phyloP scores from a whole-genome alignment of 371 early-diverging fungal species.

The Catenaria anguillulae region DNA sequence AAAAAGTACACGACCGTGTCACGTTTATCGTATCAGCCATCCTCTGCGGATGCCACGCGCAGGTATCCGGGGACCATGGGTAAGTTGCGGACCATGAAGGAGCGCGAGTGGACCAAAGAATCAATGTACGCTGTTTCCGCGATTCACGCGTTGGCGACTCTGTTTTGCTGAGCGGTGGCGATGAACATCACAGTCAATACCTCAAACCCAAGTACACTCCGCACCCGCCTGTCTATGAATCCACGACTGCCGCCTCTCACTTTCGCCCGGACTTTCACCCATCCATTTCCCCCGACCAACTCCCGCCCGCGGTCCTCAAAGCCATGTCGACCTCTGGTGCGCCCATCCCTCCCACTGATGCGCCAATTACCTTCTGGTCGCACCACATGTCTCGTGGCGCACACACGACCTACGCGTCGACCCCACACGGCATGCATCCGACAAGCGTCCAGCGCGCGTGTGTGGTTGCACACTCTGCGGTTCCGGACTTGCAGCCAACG shows the following conservation, averaged over 20 bases:
- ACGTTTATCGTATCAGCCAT: slow-evolving; percentile 4
- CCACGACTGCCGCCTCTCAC: background rate
- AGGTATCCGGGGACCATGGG: background rate
- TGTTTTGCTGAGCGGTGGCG: background rate
- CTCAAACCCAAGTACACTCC: background rate
- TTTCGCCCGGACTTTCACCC: background rate
- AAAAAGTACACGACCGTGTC: slow-evolving; percentile 5
- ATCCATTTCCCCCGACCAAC: background rate
- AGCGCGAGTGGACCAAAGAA: slow-evolving; percentile 5
- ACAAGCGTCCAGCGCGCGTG: background rate
- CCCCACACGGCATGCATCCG: slow-evolving; percentile 2
- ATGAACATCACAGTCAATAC: too few species aligned
- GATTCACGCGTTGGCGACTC: background rate
- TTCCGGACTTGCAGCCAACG: background rate
- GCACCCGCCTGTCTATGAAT: slow-evolving; percentile 5
- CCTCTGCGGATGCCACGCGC: background rate
- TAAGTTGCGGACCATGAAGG: slow-evolving; percentile 4
- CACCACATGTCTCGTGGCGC: slow-evolving; percentile 4
- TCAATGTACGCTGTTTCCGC: background rate
- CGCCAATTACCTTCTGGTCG: slow-evolving; percentile 10
- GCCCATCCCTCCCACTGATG: slow-evolving; percentile 3
- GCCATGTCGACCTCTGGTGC: background rate
- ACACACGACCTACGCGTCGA: slow-evolving; percentile 6
- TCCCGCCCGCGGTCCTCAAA: background rate
- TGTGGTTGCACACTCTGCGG: background rate